phyloP scores from a whole-genome alignment of 805 yeast species.

The Yamadazyma olivae region DNA sequence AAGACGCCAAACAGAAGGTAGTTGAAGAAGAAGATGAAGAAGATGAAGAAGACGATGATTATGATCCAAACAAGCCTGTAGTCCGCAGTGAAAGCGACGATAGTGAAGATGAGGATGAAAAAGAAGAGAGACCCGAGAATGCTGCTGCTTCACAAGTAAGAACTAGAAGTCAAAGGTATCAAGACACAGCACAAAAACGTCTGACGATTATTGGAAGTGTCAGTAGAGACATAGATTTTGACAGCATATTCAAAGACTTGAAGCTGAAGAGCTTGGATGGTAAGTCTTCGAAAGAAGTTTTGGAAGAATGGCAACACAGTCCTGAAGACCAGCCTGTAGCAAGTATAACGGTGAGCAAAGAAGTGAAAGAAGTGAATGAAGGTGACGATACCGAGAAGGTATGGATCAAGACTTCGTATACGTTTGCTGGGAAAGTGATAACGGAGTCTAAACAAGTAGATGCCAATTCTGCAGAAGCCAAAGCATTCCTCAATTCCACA shows the following conservation, averaged over 20 bases:
- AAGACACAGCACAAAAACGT: conserved; percentile 25
- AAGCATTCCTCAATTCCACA: conserved; percentile 66
- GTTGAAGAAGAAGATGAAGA: conserved; percentile 18
- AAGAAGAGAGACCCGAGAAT: conserved; percentile 44
- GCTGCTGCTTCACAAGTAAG: conserved; percentile 50
- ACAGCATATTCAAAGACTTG: conserved; percentile 26
- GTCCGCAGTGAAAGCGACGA: conserved; percentile 22
- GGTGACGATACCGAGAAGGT: conserved; percentile 47
- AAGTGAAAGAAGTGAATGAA: not conserved
- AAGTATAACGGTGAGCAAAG: not conserved
- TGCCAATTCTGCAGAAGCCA: conserved; percentile 79
- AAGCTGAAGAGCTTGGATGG: conserved; percentile 13
- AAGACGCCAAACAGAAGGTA: too few species aligned
- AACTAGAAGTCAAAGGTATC: conserved; percentile 61
- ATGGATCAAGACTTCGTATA: conserved; percentile 71
- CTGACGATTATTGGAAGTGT: conserved; percentile 7
- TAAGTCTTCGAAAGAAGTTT: conserved; percentile 6
- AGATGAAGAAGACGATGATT: conserved; percentile 31
- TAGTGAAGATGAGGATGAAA: conserved; percentile 32
- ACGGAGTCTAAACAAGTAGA: conserved; percentile 79
- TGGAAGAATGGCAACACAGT: conserved; percentile 5
- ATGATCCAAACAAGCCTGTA: conserved; percentile 24
- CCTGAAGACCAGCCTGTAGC: not conserved
- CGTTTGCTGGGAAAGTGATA: conserved; percentile 83
- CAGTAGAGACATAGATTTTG: conserved; percentile 24